Base-by-base conservation (phyloP, 257 asterid genomes). In the Verbena officinalis region DNA sequence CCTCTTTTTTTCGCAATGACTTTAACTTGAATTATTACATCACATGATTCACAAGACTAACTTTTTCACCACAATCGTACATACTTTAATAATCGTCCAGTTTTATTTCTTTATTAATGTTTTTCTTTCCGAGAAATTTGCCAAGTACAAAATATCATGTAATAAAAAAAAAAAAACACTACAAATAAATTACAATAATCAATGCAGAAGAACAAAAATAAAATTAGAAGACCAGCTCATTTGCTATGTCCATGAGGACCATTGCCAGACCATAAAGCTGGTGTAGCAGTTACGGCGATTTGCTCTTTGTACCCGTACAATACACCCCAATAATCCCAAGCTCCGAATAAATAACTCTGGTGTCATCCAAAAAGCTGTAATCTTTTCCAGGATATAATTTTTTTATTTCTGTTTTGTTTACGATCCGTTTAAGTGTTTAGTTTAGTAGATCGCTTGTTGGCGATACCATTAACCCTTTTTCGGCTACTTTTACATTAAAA, bases 381-480 rank as follows among this genome's bases (percentile, higher is more conserved):
- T 68, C 69, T 69, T 5, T 55, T 1, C 34, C 14, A 15, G 14
- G 40, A 15, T 50, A 15, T 42, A 44, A 24, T 14, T 10, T 40
- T 24, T 39, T 27, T 27, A 27, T 27, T 27, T 23, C 22, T 23
- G 14, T 48, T 55, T 48, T 55, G 40, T 34, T 9, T 33, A 36
- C 42, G 19, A 17, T 16, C 30, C 52, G 9, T 15, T 48, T 42
- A 30, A 14, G 3, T 39, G 51, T 70, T 36, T 36, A 36, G 62
- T 77, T 78, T 69, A 60, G 38, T n/a, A 30, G 73, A 38, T 61
- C 55, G 67, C 15, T 16, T 31, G 12, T 55, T 34, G 48, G 42
- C 8, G 53, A 11, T 46, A 16, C 55, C n/a, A n/a, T n/a, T n/a
- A n/a, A n/a, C n/a, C 48, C 1, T 36, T n/a, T 34, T 20, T 54